These are phyloP conservation scores for Termitomyces sp. DNA, from an alignment of 768 basidiomycete genomes.

Conservation along the genomic window DNA sequence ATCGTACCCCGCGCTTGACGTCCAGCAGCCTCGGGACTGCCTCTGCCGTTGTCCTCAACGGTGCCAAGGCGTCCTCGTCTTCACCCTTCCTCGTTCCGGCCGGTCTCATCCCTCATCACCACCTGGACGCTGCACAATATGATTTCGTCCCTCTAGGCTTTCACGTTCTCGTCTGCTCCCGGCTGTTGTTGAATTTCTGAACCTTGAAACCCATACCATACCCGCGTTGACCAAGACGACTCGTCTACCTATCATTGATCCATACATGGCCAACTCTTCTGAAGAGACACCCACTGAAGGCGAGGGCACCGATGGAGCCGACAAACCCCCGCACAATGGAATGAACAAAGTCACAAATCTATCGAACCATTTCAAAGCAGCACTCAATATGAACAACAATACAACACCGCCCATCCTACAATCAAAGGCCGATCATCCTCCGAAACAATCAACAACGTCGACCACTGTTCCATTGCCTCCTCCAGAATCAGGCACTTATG, in stretches of 20 bases:
- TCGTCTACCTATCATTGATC: slow-evolving; percentile 20
- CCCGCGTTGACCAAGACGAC: slow-evolving; percentile 19
- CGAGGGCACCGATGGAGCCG: slow-evolving; percentile 57
- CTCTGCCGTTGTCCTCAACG: slow-evolving; percentile 13
- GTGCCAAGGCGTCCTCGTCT: slow-evolving; percentile 20
- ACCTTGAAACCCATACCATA: slow-evolving; percentile 7
- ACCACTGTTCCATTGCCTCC: slow-evolving; percentile 48
- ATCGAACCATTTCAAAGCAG: slow-evolving; percentile 25
- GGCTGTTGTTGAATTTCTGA: slow-evolving; percentile 13
- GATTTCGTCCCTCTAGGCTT: slow-evolving; percentile 39
- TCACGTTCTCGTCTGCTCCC: slow-evolving; percentile 21
- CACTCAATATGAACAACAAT: slow-evolving; percentile 23
- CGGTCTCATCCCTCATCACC: slow-evolving; percentile 25
- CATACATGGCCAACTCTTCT: slow-evolving; percentile 44
- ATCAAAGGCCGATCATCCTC: slow-evolving; percentile 4
- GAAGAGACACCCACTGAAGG: slow-evolving; percentile 53
- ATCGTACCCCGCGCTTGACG: slow-evolving; percentile 5
- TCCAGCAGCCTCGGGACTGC: background rate
- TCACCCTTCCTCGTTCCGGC: slow-evolving; percentile 18
- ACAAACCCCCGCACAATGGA: slow-evolving; percentile 51
- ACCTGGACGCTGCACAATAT: slow-evolving; percentile 40
- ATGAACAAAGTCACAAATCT: slow-evolving; percentile 20
- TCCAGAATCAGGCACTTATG: slow-evolving; percentile 44
- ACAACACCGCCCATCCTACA: slow-evolving; percentile 16
- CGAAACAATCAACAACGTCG: slow-evolving; percentile 10